Evolutionary conservation across 2,329 filamentous ascomycete genomes (phyloP).

Genomic region (Aspergillus intermedius): DNA sequence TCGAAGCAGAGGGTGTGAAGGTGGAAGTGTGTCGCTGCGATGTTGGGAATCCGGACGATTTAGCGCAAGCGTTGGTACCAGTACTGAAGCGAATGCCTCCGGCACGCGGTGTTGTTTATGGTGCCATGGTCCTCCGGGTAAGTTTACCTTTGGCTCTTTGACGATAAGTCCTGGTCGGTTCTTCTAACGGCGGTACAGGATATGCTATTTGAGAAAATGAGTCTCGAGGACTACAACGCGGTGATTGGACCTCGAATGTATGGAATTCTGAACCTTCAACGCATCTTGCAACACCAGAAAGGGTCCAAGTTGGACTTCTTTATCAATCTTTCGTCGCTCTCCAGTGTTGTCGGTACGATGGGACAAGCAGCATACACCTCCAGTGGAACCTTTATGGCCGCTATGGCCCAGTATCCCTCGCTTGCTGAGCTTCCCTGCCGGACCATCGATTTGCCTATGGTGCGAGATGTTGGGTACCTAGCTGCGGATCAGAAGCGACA

Average conservation of each 20-base stretch:
- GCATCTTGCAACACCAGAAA: conserved; percentile 8
- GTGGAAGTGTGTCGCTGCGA: conserved; percentile 27
- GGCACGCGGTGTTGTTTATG: conserved; percentile 41
- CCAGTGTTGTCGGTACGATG: conserved; percentile 21
- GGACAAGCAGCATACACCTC: conserved; percentile 24
- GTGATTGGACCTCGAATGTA: conserved; percentile 14
- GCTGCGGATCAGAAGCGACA: conserved; percentile 14
- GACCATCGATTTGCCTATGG: conserved; percentile 23
- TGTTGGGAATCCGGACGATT: conserved; percentile 16
- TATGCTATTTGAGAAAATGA: conserved; percentile 27
- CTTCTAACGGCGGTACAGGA: conserved; percentile 14
- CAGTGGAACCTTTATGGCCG: conserved; percentile 21
- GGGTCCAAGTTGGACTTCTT: conserved; percentile 20
- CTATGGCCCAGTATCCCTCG: conserved; percentile 21
- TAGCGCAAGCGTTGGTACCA: neutral
- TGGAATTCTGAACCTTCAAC: conserved; percentile 25
- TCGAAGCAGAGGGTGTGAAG: conserved; percentile 10
- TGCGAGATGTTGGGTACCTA: conserved; percentile 18
- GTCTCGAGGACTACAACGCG: conserved; percentile 15
- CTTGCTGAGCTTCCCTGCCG: conserved; percentile 19
- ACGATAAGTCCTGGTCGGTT: neutral
- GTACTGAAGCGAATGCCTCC: conserved; percentile 20
- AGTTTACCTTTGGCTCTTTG: neutral
- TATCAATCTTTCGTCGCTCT: conserved; percentile 21
- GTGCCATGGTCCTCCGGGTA: conserved; percentile 41